phyloP scores from a whole-genome alignment of 2,329 filamentous ascomycete species.

The Alternaria ethzedia region DNA sequence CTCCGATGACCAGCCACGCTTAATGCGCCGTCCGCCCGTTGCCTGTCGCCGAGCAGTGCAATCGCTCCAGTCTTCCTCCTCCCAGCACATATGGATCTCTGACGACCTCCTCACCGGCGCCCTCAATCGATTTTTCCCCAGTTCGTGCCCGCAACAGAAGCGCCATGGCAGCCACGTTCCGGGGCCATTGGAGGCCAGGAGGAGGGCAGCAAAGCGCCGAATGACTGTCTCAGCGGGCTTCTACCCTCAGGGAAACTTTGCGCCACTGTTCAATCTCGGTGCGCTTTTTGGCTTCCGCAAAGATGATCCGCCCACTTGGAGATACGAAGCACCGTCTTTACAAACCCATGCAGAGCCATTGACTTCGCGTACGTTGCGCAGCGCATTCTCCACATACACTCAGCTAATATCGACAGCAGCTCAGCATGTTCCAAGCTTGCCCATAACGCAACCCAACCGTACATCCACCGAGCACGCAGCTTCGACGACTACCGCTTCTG shows the following conservation, averaged over 20 bases:
- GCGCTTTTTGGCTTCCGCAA: constrained; percentile 37
- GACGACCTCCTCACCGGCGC: constrained; percentile 62
- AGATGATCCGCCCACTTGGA: constrained; percentile 34
- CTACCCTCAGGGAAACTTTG: constrained; percentile 32
- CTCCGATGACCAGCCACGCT: constrained; percentile 36
- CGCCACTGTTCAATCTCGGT: constrained; percentile 34
- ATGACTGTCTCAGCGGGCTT: constrained; percentile 58
- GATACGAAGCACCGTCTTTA: constrained; percentile 44
- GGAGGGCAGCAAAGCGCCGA: constrained; percentile 61
- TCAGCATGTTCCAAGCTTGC: background rate
- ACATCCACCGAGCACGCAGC: background rate
- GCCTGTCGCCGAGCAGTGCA: constrained; percentile 60
- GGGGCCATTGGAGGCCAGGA: constrained; percentile 67
- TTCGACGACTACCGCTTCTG: background rate
- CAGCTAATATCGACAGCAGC: constrained; percentile 6
- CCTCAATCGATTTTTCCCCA: constrained; percentile 59
- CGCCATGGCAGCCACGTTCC: constrained; percentile 67
- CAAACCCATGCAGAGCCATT: constrained; percentile 16
- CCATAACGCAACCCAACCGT: background rate
- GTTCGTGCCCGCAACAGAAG: constrained; percentile 52
- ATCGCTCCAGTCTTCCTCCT: constrained; percentile 47
- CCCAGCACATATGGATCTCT: constrained; percentile 64
- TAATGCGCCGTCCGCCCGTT: constrained; percentile 57
- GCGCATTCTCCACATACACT: background rate
- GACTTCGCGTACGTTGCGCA: constrained; percentile 25